Evolutionary conservation across 108 stramenopile genomes (phyloP), one percentile per base, ranked within the genome.

Genomic region (Parietichytrium sp.): DNA sequence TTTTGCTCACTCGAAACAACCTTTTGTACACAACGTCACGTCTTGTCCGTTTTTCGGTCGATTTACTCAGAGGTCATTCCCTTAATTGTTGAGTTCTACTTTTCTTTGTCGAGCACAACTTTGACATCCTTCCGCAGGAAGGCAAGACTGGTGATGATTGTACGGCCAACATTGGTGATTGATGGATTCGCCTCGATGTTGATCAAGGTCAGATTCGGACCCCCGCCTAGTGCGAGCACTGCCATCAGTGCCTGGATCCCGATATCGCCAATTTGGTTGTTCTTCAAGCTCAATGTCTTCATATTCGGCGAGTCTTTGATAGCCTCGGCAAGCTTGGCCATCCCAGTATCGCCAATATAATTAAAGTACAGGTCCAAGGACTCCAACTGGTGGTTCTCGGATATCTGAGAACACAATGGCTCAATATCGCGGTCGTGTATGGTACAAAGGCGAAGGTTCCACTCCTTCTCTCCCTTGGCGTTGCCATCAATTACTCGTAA

Each of bases 381-480:
- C 42, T 72, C n/a, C 1, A 72, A 20, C 13, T 6, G 23, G 10
- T 10, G 12, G 42, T 72, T 36, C 33, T 45, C 2, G 6, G 6
- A 6, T 6, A 72, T 33, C 61, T 72, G 36, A 6, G 10, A 33
- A 27, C 61, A 25, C 20, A 72, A 42, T 0, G 61, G 38, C 10
- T 33, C 38, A n/a, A 72, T 25, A 45, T 72, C 61, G 12, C 61
- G 61, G 20, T 72, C 61, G 20, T 72, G 61, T 45, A 72, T 72
- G 7, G 61, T 72, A 20, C 61, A 72, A 20, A 72, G 36, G 6
- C 61, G 61, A 6, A 72, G 20, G 10, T 16, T 25, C 61, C 61
- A 72, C 6, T 8, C 25, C 42, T 33, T 10, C 0, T 47, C 6
- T n/a, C 6, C 0, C 15, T 45, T 6, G 10, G 61, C 33, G 33